Evolutionary conservation across 345 rosid species (phyloP).

Genomic region (Pugionium dolabratum): DNA sequence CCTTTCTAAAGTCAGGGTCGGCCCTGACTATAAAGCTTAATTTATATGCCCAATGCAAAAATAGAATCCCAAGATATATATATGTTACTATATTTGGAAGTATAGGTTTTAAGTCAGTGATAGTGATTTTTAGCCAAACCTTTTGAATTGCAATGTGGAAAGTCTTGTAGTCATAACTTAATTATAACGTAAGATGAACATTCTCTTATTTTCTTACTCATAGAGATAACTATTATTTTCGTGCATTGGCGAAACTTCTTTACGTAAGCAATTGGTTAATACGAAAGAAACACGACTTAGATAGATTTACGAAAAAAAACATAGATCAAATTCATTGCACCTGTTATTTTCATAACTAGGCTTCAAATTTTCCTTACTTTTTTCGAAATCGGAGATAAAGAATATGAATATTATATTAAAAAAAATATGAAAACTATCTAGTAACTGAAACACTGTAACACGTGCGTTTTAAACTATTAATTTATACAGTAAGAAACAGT

Average conservation of each 20-base stretch:
- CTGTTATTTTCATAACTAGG: conserved; percentile 38
- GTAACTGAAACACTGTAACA: conserved; percentile 9
- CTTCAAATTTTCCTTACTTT: conserved; percentile 13
- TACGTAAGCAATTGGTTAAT: conserved; percentile 21
- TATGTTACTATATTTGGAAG: neutral
- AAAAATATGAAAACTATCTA: neutral
- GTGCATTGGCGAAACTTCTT: conserved; percentile 35
- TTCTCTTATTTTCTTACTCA: conserved; percentile 11
- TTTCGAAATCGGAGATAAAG: conserved; percentile 13
- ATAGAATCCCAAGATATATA: conserved; percentile 21
- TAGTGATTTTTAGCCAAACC: conserved; percentile 35
- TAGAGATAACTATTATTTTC: conserved; percentile 17
- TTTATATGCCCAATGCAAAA: conserved; percentile 36
- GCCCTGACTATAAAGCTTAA: conserved; percentile 11
- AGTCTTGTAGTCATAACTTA: conserved; percentile 28
- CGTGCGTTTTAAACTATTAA: conserved; percentile 8
- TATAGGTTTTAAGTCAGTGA: conserved; percentile 19
- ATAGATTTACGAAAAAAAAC: neutral
- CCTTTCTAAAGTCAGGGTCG: too few relatives aligned
- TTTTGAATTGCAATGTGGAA: conserved; percentile 18
- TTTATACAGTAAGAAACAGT: neutral
- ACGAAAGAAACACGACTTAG: conserved; percentile 39
- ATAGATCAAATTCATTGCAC: conserved; percentile 33
- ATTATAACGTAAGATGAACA: neutral
- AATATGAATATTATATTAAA: too few relatives aligned